Evolutionary conservation across 2,329 filamentous ascomycete genomes (phyloP).

Genomic region (Fusarium humuli): DNA sequence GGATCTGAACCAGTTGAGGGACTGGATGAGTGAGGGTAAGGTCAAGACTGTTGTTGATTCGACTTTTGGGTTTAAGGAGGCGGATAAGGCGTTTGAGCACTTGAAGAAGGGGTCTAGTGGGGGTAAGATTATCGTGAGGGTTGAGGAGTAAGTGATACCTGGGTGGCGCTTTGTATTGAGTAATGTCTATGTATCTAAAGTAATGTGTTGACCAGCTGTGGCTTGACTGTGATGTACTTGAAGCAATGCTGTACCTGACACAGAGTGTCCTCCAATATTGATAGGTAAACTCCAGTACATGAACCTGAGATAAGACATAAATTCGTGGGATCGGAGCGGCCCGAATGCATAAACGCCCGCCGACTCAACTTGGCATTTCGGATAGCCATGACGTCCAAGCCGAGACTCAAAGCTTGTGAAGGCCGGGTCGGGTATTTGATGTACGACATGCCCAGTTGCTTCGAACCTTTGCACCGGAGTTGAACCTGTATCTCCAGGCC

Average conservation of each 20-base stretch:
- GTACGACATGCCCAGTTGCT: neutral
- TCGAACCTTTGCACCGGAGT: neutral
- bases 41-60: slow-evolving; percentile 67
- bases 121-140: slow-evolving; percentile 68
- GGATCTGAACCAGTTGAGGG: slow-evolving; percentile 62
- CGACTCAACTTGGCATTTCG: neutral
- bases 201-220: neutral
- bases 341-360: neutral
- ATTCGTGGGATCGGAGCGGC: neutral
- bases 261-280: neutral
- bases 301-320: neutral
- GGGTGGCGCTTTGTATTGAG: neutral
- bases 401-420: neutral
- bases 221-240: neutral
- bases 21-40: slow-evolving; percentile 69
- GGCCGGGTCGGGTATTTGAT: neutral
- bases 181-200: neutral
- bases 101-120: slow-evolving; percentile 68
- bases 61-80: slow-evolving; percentile 67
- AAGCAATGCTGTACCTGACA: neutral
- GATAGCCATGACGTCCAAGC: neutral
- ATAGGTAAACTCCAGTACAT: neutral
- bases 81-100: slow-evolving; percentile 66
- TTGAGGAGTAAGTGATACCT: slow-evolving; percentile 31
- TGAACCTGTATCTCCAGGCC: neutral